Percentiles rank a stretch among this genome's conserved stretches.
Conservation (phyloP, 1,139 yeast genomes). For the Geotrichum klebahnii region DNA sequence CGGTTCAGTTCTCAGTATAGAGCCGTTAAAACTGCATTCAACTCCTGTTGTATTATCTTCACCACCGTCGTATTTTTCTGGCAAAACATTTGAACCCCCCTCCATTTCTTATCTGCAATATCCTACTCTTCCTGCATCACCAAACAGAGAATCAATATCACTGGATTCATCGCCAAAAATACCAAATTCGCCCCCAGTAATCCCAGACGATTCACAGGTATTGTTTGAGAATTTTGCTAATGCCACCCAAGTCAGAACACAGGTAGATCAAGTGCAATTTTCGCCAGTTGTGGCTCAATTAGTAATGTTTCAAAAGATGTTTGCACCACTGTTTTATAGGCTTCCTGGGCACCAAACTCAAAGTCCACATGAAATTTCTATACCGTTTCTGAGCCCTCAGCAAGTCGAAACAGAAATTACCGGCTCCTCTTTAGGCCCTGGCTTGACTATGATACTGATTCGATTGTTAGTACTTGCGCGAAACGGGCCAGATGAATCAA, state of each 20-base stretch:
- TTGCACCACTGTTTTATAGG: not conserved
- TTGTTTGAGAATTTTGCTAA: not conserved
- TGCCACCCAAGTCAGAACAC: not conserved
- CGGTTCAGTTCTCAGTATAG: not conserved
- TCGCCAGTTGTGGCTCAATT: slow-evolving; percentile 1
- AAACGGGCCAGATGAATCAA: not conserved
- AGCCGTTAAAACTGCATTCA: not conserved
- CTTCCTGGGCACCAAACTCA: not conserved
- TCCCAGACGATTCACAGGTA: too few species aligned
- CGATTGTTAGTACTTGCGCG: not conserved
- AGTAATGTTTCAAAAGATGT: not conserved
- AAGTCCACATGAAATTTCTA: too few species aligned
- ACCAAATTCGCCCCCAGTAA: too few species aligned
- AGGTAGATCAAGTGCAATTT: not conserved
- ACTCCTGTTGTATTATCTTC: not conserved
- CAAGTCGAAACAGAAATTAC: slow-evolving; percentile 1
- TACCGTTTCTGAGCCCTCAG: not conserved
- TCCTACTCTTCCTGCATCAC: too few species aligned
- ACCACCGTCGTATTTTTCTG: not conserved
- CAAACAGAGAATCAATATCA: too few species aligned
- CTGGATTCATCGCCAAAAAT: too few species aligned
- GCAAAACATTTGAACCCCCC: too few species aligned
- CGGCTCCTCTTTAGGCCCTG: not conserved
- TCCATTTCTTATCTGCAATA: too few species aligned
- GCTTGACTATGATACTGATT: not conserved